Evolutionary conservation across 2,329 filamentous ascomycete genomes (phyloP).

Genomic region (Claviceps monticola): DNA sequence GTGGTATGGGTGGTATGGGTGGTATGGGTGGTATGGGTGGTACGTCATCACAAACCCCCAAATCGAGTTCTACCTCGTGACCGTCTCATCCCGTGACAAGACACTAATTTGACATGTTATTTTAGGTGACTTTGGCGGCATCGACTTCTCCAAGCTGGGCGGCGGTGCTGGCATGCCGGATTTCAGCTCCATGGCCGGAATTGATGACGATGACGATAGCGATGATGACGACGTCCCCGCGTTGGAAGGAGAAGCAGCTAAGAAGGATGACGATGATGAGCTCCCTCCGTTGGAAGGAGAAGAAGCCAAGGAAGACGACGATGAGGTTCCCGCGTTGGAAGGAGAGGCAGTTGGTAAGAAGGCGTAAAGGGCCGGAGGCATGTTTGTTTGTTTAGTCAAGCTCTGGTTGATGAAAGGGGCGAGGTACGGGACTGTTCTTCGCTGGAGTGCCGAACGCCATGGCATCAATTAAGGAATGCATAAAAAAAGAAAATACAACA

Average conservation of each 20-base stretch:
- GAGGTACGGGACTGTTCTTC: background rate
- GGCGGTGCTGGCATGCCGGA: constrained; percentile 26
- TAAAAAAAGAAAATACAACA: background rate
- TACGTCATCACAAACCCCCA: constrained; percentile 17
- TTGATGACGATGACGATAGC: constrained; percentile 33
- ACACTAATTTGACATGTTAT: background rate
- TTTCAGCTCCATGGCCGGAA: constrained; percentile 32
- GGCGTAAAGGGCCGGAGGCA: constrained; percentile 15
- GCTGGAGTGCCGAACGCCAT: background rate
- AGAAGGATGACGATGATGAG: constrained; percentile 42
- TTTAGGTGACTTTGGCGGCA: constrained; percentile 64
- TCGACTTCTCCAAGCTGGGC: constrained; percentile 88
- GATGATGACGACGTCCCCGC: constrained; percentile 61
- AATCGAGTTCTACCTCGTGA: background rate
- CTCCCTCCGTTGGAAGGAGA: constrained; percentile 57
- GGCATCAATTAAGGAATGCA: background rate
- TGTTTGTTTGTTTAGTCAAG: background rate
- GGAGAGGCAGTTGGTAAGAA: constrained; percentile 25
- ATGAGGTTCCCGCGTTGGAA: constrained; percentile 66
- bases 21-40: constrained; percentile 37
- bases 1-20: constrained; percentile 40
- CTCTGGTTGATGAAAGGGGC: background rate
- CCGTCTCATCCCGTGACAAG: background rate
- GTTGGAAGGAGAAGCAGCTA: constrained; percentile 40
- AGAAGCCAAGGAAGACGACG: constrained; percentile 36